These are phyloP conservation scores for Lithospermum erythrorhizon DNA, from an alignment of 257 asterid genomes.

Conservation along the genomic window DNA sequence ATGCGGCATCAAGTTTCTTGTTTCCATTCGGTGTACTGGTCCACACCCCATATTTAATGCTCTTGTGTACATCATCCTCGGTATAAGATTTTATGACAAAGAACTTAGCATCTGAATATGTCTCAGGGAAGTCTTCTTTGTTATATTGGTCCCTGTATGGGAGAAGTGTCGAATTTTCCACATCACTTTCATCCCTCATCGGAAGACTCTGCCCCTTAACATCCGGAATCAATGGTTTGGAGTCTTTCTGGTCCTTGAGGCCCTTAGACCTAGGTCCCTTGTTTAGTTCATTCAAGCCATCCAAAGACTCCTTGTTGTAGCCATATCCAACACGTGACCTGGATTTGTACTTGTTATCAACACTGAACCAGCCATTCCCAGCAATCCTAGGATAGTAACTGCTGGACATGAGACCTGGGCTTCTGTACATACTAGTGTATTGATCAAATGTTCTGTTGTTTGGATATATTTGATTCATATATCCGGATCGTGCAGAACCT, in stretches of 20 bases:
- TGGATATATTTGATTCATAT: slow-evolving; percentile 18
- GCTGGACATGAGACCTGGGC: slow-evolving; percentile 16
- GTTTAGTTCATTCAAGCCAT: slow-evolving; percentile 34
- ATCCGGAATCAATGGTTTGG: slow-evolving; percentile 18
- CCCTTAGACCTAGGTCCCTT: slow-evolving; percentile 32
- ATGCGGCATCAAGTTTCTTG: slow-evolving; percentile 36
- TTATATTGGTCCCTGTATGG: slow-evolving; percentile 26
- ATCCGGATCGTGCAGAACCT: slow-evolving; percentile 21
- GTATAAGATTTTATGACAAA: slow-evolving; percentile 40
- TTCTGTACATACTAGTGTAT: slow-evolving; percentile 18
- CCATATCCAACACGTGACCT: slow-evolving; percentile 17
- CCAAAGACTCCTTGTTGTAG: slow-evolving; percentile 16
- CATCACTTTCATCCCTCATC: slow-evolving; percentile 14
- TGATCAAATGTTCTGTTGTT: slow-evolving; percentile 22
- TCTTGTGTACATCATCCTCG: slow-evolving; percentile 44
- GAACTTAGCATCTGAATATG: slow-evolving; percentile 28
- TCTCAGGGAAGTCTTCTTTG: slow-evolving; percentile 25
- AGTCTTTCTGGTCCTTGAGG: slow-evolving; percentile 10
- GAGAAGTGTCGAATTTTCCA: slow-evolving; percentile 15
- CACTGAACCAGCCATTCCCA: slow-evolving; percentile 25
- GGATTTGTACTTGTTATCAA: slow-evolving; percentile 23
- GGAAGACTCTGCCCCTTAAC: slow-evolving; percentile 29
- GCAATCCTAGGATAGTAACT: slow-evolving; percentile 14
- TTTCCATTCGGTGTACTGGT: slow-evolving; percentile 45
- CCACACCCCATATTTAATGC: slow-evolving; percentile 42